Percentiles rank a stretch among this genome's conserved stretches.
These are phyloP conservation scores for Syzygium grande DNA, from an alignment of 345 rosid species.

Conservation along the genomic window DNA sequence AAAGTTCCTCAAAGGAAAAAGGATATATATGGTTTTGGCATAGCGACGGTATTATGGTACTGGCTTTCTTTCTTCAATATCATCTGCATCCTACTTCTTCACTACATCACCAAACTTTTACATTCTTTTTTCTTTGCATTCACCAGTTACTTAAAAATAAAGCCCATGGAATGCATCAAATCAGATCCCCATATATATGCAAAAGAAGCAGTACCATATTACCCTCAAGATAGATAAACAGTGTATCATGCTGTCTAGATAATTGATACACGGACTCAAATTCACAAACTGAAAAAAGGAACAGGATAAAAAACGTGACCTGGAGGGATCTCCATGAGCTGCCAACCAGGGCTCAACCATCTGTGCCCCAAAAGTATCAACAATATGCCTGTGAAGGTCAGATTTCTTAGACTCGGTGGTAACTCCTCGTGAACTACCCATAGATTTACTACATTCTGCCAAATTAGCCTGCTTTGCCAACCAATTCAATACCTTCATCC, in stretches of 20 bases:
- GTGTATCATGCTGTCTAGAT: not conserved
- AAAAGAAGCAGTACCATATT: not conserved
- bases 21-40: not conserved
- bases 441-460: slow-evolving; percentile 72
- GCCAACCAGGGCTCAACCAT: slow-evolving; percentile 98
- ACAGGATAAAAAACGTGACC: slow-evolving; percentile 29
- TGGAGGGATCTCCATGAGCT: slow-evolving; percentile 87
- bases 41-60: not conserved
- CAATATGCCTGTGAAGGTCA: slow-evolving; percentile 55
- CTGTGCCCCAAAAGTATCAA: slow-evolving; percentile 75
- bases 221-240: not conserved
- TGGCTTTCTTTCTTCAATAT: not conserved
- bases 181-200: not conserved
- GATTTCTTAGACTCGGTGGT: slow-evolving; percentile 59
- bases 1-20: not conserved
- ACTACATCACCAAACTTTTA: not conserved
- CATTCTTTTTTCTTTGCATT: not conserved
- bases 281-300: not conserved
- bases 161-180: not conserved
- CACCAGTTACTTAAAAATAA: not conserved
- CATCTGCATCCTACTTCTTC: not conserved
- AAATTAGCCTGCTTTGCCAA: slow-evolving; percentile 93
- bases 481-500: slow-evolving; percentile 79
- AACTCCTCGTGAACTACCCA: slow-evolving; percentile 36
- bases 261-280: not conserved